Evolutionary conservation across 2,329 filamentous ascomycete species (phyloP).

Genomic region (Neophaeococcomyces mojaviensis): DNA sequence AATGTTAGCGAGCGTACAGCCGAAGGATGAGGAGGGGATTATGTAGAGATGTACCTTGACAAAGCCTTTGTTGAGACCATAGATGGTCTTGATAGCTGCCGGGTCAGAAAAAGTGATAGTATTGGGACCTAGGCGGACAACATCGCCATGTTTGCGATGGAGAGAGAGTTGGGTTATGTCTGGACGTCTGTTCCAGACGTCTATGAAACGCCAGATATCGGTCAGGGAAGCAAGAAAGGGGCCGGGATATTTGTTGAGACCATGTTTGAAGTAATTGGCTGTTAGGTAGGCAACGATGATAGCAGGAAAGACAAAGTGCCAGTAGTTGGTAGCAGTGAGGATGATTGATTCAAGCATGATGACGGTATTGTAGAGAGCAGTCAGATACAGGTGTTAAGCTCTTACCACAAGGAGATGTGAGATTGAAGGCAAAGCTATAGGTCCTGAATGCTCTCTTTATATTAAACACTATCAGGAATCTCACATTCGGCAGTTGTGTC

Average conservation of each 20-base stretch:
- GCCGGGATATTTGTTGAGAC: constrained; percentile 53
- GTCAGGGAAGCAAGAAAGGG: constrained; percentile 61
- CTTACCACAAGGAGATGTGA: background rate
- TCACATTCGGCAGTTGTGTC: no score
- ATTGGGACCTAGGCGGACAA: constrained; percentile 70
- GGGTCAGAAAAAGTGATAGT: constrained; percentile 66
- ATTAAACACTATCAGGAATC: no score
- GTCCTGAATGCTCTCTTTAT: no score
- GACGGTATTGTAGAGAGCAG: background rate
- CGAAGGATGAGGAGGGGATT: background rate
- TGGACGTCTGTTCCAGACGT: constrained; percentile 57
- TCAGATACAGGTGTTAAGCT: background rate
- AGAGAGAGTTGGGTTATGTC: constrained; percentile 62
- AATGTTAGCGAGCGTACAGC: constrained; percentile 6
- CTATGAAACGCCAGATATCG: constrained; percentile 67
- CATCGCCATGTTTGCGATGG: constrained; percentile 63
- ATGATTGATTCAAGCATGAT: constrained; percentile 21
- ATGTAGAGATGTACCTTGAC: constrained; percentile 51
- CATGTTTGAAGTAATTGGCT: constrained; percentile 22
- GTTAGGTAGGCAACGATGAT: constrained; percentile 14
- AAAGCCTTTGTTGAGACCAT: constrained; percentile 75
- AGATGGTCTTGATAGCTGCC: constrained; percentile 65
- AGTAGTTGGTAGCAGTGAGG: constrained; percentile 14
- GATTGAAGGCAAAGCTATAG: no score
- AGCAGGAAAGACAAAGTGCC: constrained; percentile 14